These are phyloP conservation scores for Pisolithus microcarpus DNA, from an alignment of 768 basidiomycete species.

Conservation along the genomic window DNA sequence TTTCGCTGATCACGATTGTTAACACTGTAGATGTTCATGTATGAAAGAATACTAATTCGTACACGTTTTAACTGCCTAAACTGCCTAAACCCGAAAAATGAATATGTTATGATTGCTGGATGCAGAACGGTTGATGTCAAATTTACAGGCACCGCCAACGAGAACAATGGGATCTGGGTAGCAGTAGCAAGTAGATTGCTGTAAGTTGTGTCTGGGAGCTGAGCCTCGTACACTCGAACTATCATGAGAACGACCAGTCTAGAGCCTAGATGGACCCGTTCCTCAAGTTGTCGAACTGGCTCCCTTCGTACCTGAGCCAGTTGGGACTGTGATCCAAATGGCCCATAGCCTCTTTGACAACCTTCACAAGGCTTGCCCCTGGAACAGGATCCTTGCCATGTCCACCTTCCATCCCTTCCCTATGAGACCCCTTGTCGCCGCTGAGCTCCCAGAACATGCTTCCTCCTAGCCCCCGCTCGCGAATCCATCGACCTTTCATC, in stretches of 20 bases:
- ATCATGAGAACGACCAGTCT: background rate
- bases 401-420: conserved; percentile 70
- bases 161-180: too few relatives aligned
- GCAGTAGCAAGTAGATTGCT: too few relatives aligned
- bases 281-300: conserved; percentile 75
- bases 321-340: conserved; percentile 64
- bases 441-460: conserved; percentile 95
- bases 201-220: too few relatives aligned
- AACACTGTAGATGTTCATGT: too few relatives aligned
- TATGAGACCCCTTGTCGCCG: conserved; percentile 67
- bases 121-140: too few relatives aligned
- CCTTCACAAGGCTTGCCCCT: conserved; percentile 61
- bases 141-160: too few relatives aligned
- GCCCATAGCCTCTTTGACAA: conserved; percentile 77
- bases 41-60: too few relatives aligned
- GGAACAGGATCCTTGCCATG: conserved; percentile 68
- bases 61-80: too few relatives aligned
- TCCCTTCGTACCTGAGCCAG: conserved; percentile 73
- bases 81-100: too few relatives aligned
- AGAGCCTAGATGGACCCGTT: conserved; percentile 47
- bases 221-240: too few relatives aligned
- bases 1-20: too few relatives aligned
- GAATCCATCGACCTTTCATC: conserved; percentile 79
- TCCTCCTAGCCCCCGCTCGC: conserved; percentile 69
- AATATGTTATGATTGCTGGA: too few relatives aligned